Evolutionary conservation across 495 filamentous ascomycete genomes (phyloP).

Genomic region (Parachaetomium inaequale): DNA sequence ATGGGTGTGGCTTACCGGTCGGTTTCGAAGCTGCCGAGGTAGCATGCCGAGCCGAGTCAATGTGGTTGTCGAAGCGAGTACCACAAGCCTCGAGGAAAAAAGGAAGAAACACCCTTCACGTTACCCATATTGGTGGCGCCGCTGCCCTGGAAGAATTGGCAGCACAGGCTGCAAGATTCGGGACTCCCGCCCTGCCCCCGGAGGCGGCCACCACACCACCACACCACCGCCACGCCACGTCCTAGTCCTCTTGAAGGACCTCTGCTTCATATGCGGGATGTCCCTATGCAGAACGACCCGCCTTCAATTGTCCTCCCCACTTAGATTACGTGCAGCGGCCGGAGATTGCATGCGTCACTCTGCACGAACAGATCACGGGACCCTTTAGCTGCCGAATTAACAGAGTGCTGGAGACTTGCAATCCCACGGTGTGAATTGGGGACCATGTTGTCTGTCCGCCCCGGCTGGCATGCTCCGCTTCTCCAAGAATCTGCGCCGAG

Average conservation of each 20-base stretch:
- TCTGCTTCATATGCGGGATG: slow-evolving; percentile 10
- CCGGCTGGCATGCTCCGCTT: neutral
- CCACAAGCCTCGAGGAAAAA: neutral
- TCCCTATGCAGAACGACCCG: slow-evolving; percentile 17
- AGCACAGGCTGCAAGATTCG: neutral
- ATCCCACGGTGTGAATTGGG: neutral
- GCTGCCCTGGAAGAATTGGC: neutral
- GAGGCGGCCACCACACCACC: neutral
- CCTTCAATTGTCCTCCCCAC: neutral
- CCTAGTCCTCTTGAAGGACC: neutral
- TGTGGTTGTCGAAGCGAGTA: neutral
- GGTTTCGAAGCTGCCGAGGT: neutral
- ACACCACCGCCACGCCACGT: neutral
- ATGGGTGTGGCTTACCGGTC: neutral
- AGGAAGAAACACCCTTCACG: neutral
- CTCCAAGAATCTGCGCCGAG: neutral
- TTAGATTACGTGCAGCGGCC: slow-evolving; percentile 30
- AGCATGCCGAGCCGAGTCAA: neutral
- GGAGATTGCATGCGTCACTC: slow-evolving; percentile 24
- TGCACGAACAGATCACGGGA: slow-evolving; percentile 27
- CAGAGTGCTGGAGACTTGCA: too few relatives aligned
- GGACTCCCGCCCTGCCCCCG: neutral
- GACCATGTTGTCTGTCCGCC: neutral
- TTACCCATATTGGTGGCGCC: neutral
- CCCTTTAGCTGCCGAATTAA: neutral